A percentile compares a stretch with the other conserved stretches of the same genome.
phyloP scores from a whole-genome alignment of 768 basidiomycete species.

The Macrolepiota dolichaula region DNA sequence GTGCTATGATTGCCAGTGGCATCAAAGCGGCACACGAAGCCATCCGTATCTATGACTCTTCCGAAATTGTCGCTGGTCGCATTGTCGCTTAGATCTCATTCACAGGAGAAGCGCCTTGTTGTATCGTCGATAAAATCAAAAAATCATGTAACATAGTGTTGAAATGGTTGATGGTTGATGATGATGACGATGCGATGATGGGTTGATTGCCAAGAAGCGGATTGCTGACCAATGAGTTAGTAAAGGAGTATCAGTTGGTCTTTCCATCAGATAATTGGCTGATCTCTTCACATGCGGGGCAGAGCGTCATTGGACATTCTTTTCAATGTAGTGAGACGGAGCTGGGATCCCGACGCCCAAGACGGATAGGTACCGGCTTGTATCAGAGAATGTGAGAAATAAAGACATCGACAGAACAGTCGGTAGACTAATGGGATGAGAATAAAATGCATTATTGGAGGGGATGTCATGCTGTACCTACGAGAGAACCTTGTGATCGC shows the following conservation, averaged over 20 bases:
- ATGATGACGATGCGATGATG: neutral
- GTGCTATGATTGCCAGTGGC: slow-evolving; percentile 77
- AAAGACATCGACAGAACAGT: too few relatives aligned
- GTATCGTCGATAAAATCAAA: neutral
- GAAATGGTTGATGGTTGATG: neutral
- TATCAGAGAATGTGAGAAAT: too few relatives aligned
- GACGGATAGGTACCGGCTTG: too few relatives aligned
- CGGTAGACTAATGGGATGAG: too few relatives aligned
- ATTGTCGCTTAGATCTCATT: slow-evolving; percentile 35
- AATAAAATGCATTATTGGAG: too few relatives aligned
- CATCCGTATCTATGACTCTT: slow-evolving; percentile 45
- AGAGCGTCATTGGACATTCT: too few relatives aligned
- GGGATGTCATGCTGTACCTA: neutral
- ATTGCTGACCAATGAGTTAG: neutral
- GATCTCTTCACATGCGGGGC: too few relatives aligned
- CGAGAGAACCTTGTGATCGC: neutral
- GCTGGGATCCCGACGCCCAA: too few relatives aligned
- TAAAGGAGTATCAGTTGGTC: too few relatives aligned
- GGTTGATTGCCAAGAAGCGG: too few relatives aligned
- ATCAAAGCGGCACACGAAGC: slow-evolving; percentile 70
- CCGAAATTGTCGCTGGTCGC: slow-evolving; percentile 51
- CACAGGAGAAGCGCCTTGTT: neutral
- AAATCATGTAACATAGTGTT: neutral
- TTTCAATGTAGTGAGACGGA: too few relatives aligned
- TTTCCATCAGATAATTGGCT: too few relatives aligned